Base-by-base conservation (phyloP, 176 grass and related monocot genomes). In the Melocanna baccifera region DNA sequence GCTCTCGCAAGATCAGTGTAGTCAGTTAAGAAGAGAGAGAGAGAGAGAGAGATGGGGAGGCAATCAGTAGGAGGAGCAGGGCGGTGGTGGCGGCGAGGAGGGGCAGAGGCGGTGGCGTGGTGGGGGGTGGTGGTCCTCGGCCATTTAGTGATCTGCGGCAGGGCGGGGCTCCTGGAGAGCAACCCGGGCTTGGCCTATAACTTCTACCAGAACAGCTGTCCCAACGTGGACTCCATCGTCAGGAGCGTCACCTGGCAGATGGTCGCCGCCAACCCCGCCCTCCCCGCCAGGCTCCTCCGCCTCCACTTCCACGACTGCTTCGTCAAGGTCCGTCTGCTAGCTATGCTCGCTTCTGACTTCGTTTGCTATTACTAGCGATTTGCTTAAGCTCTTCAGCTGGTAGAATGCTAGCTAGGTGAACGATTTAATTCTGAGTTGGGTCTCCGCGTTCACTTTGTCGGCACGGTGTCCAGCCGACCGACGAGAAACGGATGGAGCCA, bases 301-400 rank as follows among this genome's bases (percentile, higher is more conserved):
- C 65, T 94, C 15, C 85, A 89, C 89, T 94, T 94, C 87, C 92
- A 94, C 37, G 92, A 94, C 80, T 94, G 92, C 62, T 91, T 94
- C 84, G 92, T 94, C 41, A 69, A 84, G 87, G 92, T 91, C 69
- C 29, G 86, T 52, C 15, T 2, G 0, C 16, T 26, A 5, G 22
- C 55, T 19, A 4, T 23, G 10, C 12, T 62, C 8, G 0, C 40
- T 30, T 26, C 20, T 13, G 12, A 41, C 42, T 18, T 14, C n/a
- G 14, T 9, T 71, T 14, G 59, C 62, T 41, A 14, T 25, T 13
- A 2, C 66, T 6, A 12, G 4, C 15, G 6, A 5, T 36, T 32
- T 40, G 67, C 20, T 26, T 25, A 13, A 15, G 1, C 36, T 46
- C 41, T 71, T 43, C 23, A 32, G 62, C 7, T 18, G 13, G 6